Evolutionary conservation across 2,329 filamentous ascomycete species (phyloP), one percentile per base, ranked within the genome.

Genomic region (Emergomyces orientalis): DNA sequence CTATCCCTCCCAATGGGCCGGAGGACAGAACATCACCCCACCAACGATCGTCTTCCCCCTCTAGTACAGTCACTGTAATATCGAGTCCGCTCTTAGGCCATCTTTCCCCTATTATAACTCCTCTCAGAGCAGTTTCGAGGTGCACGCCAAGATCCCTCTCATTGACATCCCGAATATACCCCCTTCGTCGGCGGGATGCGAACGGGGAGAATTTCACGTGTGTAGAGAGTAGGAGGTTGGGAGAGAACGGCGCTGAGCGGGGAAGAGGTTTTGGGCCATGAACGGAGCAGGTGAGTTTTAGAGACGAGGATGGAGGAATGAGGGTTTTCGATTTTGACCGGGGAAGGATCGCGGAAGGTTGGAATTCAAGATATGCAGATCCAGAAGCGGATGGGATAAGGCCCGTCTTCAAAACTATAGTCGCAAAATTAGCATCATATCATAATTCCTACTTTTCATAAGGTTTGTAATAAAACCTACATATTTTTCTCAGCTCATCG

Each of bases 41-140:
- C 81, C 84, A 86, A 43, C 80, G 79, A 69, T 93, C 88, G 73
- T 97, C 90, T 71, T 97, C 94, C 2, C 91, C 93, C 77, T 99
- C 94, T 22, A 99, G 81, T 58, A 99, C 86, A 0, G 91, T 97
- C 58, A 99, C 86, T 22, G 96, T 88, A 49, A 99, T 87, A 73
- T 99, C 94, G n/a, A 96, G 87, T 54, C 91, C 92, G 74, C 91
- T 96, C 80, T 99, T 99, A n/a, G 94, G 94, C 90, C 93, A 99
- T 63, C 93, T 83, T 73, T 97, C 92, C 17, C 91, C 91, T 71
- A 97, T 93, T 59, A 97, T 86, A 8, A 91, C 89, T 0, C 93
- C 93, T 41, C 91, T 85, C 59, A 99, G 81, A 32, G 94, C 92
- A 19, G 91, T 93, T 75, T 97, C 92, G 2, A 99, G 80, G 73